Base-by-base conservation (phyloP, 768 basidiomycete species). In the Russula earlei region DNA sequence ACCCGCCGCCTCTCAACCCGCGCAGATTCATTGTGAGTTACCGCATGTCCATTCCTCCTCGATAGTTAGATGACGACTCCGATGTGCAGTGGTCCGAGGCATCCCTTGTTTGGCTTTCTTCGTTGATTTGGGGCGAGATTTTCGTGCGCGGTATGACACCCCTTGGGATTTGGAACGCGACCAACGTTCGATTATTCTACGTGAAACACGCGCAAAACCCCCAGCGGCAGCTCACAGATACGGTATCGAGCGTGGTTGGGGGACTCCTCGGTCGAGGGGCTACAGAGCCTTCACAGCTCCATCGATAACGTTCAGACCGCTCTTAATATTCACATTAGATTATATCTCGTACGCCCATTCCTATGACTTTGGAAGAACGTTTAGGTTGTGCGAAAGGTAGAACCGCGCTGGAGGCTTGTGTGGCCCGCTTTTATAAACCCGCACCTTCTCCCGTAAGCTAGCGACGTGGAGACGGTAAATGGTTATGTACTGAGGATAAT, bases 121-220 rank as follows among this genome's bases (percentile, higher is more conserved):
- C 90, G 1, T 72, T 97, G 51, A 84, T 94, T 20, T 99, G 95
- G 93, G 94, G 96, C 38, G 91, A 94, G 67, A 80, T 95, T 19
- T 99, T 94, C 66, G 87, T 96, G 20, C 84, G 87, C 45, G 87
- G 85, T 5, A 87, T 94, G 82, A 81, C 84, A 1, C 87, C 87
- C 1, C 73, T 92, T 22, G 90, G 88, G 12, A 82, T 94, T 41
- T 97, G 94, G 92, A 90, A 89, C 62, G 80, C 83, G 19, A 96
- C 93, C 14, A 85, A 82, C 47, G 91, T 96, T 27, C 82, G 88
- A 40, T 69, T 97, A 49, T 97, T 97, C 73, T 81, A 92, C 49
- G 89, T 96, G 54, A 94, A 92, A 67, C 91, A 94, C 61, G 79
- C 87, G 6, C 87, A 82, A 59, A 67, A 65, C 40, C 83, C 83